These are phyloP conservation scores for Aegle marmelos DNA, from an alignment of 345 rosid genomes.

Conservation along the genomic window DNA sequence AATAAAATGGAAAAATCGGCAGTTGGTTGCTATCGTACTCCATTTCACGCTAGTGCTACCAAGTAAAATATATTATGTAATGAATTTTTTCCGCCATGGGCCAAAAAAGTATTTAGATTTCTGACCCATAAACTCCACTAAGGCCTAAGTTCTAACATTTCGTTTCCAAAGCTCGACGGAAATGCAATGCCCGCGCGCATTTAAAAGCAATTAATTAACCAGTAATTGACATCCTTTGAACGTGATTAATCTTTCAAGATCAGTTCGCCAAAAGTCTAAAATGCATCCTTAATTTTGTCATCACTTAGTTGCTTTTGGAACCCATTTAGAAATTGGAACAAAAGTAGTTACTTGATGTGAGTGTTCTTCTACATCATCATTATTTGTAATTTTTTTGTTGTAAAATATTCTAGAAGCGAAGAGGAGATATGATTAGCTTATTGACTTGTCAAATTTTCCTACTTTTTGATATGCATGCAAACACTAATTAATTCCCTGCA, in stretches of 20 bases:
- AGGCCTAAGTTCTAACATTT: neutral
- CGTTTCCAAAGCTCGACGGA: neutral
- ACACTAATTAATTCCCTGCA: no score
- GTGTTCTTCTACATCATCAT: constrained; percentile 1
- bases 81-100: neutral
- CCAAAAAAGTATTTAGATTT: neutral
- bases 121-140: neutral
- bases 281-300: neutral
- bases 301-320: neutral
- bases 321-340: neutral
- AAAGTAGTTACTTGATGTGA: neutral
- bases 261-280: neutral
- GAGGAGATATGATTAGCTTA: neutral
- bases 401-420: neutral
- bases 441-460: no score
- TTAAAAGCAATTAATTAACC: neutral
- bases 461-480: no score
- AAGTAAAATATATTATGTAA: no score
- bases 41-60: neutral
- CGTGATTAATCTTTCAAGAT: neutral
- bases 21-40: neutral
- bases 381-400: neutral
- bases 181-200: no score
- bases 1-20: neutral
- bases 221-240: neutral